Evolutionary conservation across 805 yeast genomes (phyloP), one percentile per base, ranked within the genome.

Genomic region (Kregervanrija pseudodelftensis): DNA sequence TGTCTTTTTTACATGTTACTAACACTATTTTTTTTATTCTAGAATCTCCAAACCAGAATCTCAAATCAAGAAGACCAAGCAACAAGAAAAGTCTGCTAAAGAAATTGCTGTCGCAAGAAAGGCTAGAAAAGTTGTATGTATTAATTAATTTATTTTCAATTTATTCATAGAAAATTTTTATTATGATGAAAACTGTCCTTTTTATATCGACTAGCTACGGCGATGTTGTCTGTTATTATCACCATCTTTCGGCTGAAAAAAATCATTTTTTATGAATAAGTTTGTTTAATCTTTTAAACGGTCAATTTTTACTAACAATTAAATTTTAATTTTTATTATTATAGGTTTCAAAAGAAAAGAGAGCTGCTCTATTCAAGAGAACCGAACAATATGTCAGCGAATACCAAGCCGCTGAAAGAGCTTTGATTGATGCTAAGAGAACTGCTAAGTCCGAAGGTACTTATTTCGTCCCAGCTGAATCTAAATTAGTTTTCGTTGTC

Each of bases 371-470:
- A 57, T 84, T 82, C 72, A 84, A 86, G 72, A 86, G 97, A 82
- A 88, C 95, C 67, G 95, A 93, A 77, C 88, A 89, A 76, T 89
- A 90, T 89, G 82, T 83, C 71, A 74, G 83, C 77, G 97, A 90
- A 79, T 90, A 90, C 85, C 79, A 77, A 64, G 88, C 84, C 62
- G 87, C 91, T 68, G 95, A 86, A 76, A 84, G 93, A 71, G 86
- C 93, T 64, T 72, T 85, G 65, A 73, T 85, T 68, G 76, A 77
- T 47, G 95, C 95, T 65, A 82, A 82, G 80, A 87, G 96, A 74
- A 87, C 85, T 57, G 96, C 96, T 61, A 86, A 85, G 80, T 90
- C 91, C 71, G 74, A 81, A 67, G 95, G 95, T 72, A 82, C 93
- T 66, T 86, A 82, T 88, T 90, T 82, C 79, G 95, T 88, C 64